Percentiles rank a stretch among this genome's conserved stretches.
phyloP scores from a whole-genome alignment of 768 basidiomycete genomes.

The Lenzites betulinus region DNA sequence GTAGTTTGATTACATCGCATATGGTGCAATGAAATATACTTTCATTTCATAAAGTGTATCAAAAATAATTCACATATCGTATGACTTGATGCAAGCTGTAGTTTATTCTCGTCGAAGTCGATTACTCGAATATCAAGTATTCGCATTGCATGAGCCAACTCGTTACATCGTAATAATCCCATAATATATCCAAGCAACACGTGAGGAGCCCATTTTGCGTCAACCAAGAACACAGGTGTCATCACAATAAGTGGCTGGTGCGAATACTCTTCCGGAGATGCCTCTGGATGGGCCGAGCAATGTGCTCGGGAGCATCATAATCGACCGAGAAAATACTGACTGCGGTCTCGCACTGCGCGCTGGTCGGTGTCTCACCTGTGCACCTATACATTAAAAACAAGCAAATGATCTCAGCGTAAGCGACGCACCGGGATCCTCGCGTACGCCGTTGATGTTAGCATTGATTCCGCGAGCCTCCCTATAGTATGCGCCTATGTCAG shows the following conservation, averaged over 20 bases:
- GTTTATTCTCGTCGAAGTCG: too few species aligned
- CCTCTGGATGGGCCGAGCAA: constrained; percentile 29
- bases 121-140: too few species aligned
- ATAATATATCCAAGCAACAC: background rate
- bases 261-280: constrained; percentile 5
- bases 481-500: background rate
- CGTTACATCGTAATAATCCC: background rate
- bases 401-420: background rate
- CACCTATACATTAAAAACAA: background rate
- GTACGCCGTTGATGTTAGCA: constrained; percentile 27
- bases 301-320: constrained; percentile 32
- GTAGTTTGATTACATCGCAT: too few species aligned
- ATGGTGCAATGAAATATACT: too few species aligned
- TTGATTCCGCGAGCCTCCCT: constrained; percentile 31
- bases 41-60: too few species aligned
- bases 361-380: constrained; percentile 32
- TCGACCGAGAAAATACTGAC: constrained; percentile 35
- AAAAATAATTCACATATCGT: too few species aligned
- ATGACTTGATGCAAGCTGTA: too few species aligned
- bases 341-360: constrained; percentile 29
- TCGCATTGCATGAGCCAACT: too few species aligned
- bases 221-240: background rate
- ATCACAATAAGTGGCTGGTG: background rate
- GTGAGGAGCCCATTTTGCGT: background rate
- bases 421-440: constrained; percentile 28